Conservation (phyloP, 805 yeast genomes). For the Kodamaea fukazawae region DNA sequence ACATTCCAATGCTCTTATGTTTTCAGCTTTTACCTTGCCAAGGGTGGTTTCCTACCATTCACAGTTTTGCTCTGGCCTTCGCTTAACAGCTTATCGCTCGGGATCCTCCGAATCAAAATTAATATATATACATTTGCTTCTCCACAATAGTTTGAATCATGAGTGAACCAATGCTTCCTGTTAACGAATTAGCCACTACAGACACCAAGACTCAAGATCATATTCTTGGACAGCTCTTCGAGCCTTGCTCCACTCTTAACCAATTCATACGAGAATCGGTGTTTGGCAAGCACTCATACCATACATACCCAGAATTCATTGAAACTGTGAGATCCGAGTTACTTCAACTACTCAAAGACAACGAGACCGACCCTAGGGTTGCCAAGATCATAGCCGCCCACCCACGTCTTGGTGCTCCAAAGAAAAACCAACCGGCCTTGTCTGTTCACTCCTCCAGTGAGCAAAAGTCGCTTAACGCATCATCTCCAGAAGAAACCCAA, state of each 20-base stretch:
- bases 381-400: conserved; percentile 79
- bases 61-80: too few relatives aligned
- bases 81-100: too few relatives aligned
- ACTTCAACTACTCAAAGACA: conserved; percentile 25
- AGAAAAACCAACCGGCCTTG: conserved; percentile 33
- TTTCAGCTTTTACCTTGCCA: too few relatives aligned
- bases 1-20: too few relatives aligned
- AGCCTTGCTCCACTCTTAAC: conserved; percentile 53
- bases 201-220: conserved; percentile 1
- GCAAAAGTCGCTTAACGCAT: conserved; percentile 60
- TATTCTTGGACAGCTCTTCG: conserved; percentile 51
- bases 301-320: conserved; percentile 37
- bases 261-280: conserved; percentile 29
- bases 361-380: conserved; percentile 26
- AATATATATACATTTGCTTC: too few relatives aligned
- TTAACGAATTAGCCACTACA: neutral
- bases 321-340: conserved; percentile 43
- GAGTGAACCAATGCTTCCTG: conserved; percentile 1
- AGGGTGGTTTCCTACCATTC: too few relatives aligned
- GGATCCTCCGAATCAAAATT: too few relatives aligned
- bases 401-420: conserved; percentile 67
- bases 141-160: too few relatives aligned
- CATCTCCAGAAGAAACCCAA: conserved; percentile 47
- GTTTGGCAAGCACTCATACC: conserved; percentile 15
- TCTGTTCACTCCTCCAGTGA: conserved; percentile 68